Base-by-base conservation (phyloP, 2,329 filamentous ascomycete species). In the Hymenoscyphus repandus region DNA sequence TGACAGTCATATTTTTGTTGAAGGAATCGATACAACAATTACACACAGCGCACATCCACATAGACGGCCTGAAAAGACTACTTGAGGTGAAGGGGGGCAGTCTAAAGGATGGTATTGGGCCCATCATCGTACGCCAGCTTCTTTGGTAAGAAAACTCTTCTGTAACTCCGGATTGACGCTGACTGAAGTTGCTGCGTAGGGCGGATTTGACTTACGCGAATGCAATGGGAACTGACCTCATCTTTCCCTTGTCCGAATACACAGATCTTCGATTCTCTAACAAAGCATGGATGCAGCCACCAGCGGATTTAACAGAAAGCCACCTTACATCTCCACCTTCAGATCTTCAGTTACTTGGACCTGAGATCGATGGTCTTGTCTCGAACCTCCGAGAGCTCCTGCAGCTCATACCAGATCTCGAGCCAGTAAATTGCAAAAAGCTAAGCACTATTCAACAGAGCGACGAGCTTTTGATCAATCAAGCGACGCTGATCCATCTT, bases 131-230 rank as follows among this genome's bases (percentile, higher is more conserved):
- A 37, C 34, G 34, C 12, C 34, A 37, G 15, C 4, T 37, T 13
- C 34, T 37, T 17, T 37, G 32, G 34, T 37, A 37, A 37, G 34
- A 11, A 37, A 11, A 37, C 12, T 17, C 34, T 17, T 11, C 5
- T 37, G 34, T 37, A 11, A 13, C 5, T 10, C 3, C 3, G 34
- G 15, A 5, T 37, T 13, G 10, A 17, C 11, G 20, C 18, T 17
- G 12, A 7, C 41, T 44, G 41, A 44, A 15, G 15, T 42, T 42
- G 36, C 27, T 32, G 15, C n/a, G 42, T 13, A 57, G 55, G 52
- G 45, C 55, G 12, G 55, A 57, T 42, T 33, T 55, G 3, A 54
- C 52, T 10, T 57, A 50, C 33, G 52, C 55, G 7, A 57, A 52
- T 34, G 47, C 50, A 27, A 31, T 57, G 11, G 50, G 52, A 32